Conservation (phyloP, 768 basidiomycete genomes). For the Termitomyces titanicus region DNA sequence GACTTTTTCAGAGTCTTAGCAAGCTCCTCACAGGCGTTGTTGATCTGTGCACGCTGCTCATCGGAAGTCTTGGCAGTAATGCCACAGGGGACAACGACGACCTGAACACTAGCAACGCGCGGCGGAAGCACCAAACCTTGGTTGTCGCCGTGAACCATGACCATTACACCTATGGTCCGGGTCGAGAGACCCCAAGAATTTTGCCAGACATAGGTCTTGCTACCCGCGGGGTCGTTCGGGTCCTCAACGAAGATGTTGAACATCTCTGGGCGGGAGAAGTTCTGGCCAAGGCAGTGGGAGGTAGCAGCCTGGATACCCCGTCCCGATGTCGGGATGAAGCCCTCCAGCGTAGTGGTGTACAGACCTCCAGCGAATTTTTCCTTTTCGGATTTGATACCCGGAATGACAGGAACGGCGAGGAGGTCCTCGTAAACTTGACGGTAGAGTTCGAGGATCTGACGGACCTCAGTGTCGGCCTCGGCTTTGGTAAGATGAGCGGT, state of each 20-base stretch:
- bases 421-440: conserved; percentile 94
- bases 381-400: conserved; percentile 96
- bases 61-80: conserved; percentile 83
- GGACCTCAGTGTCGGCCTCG: conserved; percentile 91
- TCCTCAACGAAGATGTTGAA: conserved; percentile 98
- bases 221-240: conserved; percentile 67
- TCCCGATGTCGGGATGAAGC: conserved; percentile 95
- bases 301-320: conserved; percentile 98
- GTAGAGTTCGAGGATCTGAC: conserved; percentile 93
- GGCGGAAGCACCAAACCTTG: conserved; percentile 98
- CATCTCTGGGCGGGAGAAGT: conserved; percentile 95
- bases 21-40: conserved; percentile 73
- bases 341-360: conserved; percentile 98
- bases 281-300: conserved; percentile 96
- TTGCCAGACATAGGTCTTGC: conserved; percentile 90
- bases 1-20: conserved; percentile 67
- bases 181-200: conserved; percentile 99
- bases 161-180: conserved; percentile 97
- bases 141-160: conserved; percentile 98
- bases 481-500: conserved; percentile 87
- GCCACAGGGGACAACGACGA: conserved; percentile 89
- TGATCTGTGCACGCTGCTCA: conserved; percentile 65
- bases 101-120: conserved; percentile 90
- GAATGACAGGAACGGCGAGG: conserved; percentile 95
- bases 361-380: conserved; percentile 98